Evolutionary conservation across 169 alveolate genomes (phyloP).

Genomic region (Theileria sp.): DNA sequence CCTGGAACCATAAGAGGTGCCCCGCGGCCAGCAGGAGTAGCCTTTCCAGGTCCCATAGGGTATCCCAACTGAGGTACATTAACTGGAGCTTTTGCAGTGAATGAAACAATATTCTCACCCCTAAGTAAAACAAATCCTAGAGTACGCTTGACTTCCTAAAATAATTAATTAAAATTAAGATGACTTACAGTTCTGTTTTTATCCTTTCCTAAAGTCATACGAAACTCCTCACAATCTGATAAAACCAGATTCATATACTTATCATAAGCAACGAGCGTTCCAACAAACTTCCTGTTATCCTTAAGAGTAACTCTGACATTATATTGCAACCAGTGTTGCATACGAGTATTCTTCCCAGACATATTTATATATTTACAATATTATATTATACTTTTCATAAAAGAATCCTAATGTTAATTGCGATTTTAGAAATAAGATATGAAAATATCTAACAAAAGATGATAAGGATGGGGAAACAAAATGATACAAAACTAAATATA

Average conservation of each 20-base stretch:
- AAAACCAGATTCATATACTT: constrained; percentile 96
- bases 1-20: constrained; percentile 54
- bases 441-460: neutral
- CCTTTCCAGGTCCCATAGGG: constrained; percentile 75
- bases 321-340: constrained; percentile 94
- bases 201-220: constrained; percentile 81
- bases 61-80: constrained; percentile 58
- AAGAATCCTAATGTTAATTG: neutral
- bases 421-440: neutral
- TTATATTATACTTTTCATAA: constrained; percentile 5
- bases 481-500: neutral
- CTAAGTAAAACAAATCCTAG: constrained; percentile 94
- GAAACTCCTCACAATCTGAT: constrained; percentile 96
- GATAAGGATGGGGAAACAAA: too few relatives aligned
- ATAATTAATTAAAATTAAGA: neutral
- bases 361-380: constrained; percentile 7
- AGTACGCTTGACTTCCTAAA: constrained; percentile 91
- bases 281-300: constrained; percentile 94
- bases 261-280: constrained; percentile 97
- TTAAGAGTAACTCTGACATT: constrained; percentile 92
- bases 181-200: constrained; percentile 50
- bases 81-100: constrained; percentile 98
- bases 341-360: constrained; percentile 83
- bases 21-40: constrained; percentile 75
- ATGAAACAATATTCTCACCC: constrained; percentile 96